Evolutionary conservation across 768 basidiomycete genomes (phyloP), one percentile per base, ranked within the genome.

Genomic region (Boletales sp.): DNA sequence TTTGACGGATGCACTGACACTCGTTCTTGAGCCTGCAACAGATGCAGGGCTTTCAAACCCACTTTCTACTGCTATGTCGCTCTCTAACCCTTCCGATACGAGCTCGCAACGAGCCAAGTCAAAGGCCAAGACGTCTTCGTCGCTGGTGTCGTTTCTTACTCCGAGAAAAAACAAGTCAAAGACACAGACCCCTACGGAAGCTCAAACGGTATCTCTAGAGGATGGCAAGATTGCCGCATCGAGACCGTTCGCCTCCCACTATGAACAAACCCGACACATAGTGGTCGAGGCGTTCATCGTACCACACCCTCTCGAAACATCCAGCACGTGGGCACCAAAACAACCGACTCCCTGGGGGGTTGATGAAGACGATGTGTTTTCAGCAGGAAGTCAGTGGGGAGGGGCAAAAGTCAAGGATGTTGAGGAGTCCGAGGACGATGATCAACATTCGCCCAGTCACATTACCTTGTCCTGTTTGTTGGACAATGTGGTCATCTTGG

Each of bases 401-500:
- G 69, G 72, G 49, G 67, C 70, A 50, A 56, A 52, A 48, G 63
- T 51, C 35, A 32, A 57, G 28, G 33, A 41, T 31, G 15, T 38
- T 8, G 57, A 68, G 30, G 65, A 64, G n/a, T 36, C 13, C 34
- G 50, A 44, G 41, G 35, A 55, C 56, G 25, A 61, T 14, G 63
- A 70, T 9, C 69, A 67, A 69, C 44, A 57, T 43, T 71, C 65
- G 31, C 49, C 64, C 13, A 65, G 69, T 14, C 74, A 67, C 17
- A 77, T 94, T 25, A 91, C 88, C 8, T 73, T 98, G 46, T 93
- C 90, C 40, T 84, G 80, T 55, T 66, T 97, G 48, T 71, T 97
- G 65, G 95, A 97, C 65, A 97, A 97, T 62, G 87, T 94, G 30
- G 93, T 98, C 30, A 84, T 97, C 36, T 65, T 98, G 54, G 95